Evolutionary conservation across 345 rosid genomes (phyloP), one percentile per base, ranked within the genome.

Genomic region (Tarenaya hassleriana): DNA sequence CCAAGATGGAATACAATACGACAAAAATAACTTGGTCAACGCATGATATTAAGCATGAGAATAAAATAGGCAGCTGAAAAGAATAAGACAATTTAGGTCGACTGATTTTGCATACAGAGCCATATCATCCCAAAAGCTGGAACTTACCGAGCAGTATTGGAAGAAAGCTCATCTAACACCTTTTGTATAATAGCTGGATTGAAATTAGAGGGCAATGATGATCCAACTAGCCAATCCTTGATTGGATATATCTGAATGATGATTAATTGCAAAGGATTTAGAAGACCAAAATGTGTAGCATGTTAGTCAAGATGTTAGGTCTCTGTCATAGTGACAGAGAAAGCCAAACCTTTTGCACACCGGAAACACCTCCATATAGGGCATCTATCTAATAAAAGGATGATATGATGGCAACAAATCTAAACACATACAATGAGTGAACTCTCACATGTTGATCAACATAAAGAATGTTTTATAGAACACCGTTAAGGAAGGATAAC

Each of bases 161-260:
- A 71, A 61, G 88, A 79, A 69, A 91, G 98, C 64, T 77, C 78
- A 54, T 81, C 73, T 47, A 84, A 60, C 46, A 67, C 55, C 77
- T 55, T 76, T 58, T 82, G 76, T 58, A 91, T 73, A 66, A 54
- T 62, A 53, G 48, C 66, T 57, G 82, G 80, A 70, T 59, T 77
- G 64, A 79, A 91, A 48, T 66, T 72, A 58, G 80, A 71, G 47
- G 96, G 98, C 67, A 91, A 73, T 16, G 84, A 80, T 61, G 85
- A 70, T 27, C 84, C 86, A 17, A 81, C 92, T 15, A 91, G 70
- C 98, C 96, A 91, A 68, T 87, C 95, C 73, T 69, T 73, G 10
- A 84, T 55, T 42, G 95, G 87, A 64, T 76, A 91, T 19, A 66
- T 39, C 98, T 91, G 81, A 48, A 57, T 11, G 41, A 10, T 42